A percentile compares a stretch with the other conserved stretches of the same genome.
Evolutionary conservation across 2,329 filamentous ascomycete species (phyloP).

Genomic region (Aureobasidium sp.): DNA sequence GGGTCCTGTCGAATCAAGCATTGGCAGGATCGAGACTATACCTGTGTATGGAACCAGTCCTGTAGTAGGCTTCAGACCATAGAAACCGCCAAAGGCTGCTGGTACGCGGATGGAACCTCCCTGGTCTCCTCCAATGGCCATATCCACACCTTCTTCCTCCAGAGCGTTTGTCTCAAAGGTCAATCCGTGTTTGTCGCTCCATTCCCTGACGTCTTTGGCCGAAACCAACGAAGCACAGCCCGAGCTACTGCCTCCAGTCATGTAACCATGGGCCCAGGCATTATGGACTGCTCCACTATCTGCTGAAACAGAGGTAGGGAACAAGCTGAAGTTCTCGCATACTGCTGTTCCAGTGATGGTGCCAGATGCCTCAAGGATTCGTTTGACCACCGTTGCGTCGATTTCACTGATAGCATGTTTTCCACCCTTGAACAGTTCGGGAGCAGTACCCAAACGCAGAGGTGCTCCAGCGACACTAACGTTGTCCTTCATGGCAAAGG

Average conservation of each 20-base stretch:
- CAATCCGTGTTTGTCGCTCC: conserved; percentile 15
- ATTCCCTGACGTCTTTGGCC: conserved; percentile 21
- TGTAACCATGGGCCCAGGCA: conserved; percentile 27
- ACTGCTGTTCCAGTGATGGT: conserved; percentile 37
- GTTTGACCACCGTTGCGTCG: conserved; percentile 38
- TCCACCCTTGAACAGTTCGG: conserved; percentile 30
- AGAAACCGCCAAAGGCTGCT: conserved; percentile 19
- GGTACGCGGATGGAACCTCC: conserved; percentile 21
- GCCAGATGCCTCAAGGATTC: conserved; percentile 36
- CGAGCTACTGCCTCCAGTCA: conserved; percentile 28
- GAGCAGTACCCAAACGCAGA: conserved; percentile 34
- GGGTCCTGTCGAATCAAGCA: conserved; percentile 39
- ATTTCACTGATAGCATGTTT: conserved; percentile 28
- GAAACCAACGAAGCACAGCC: conserved; percentile 28
- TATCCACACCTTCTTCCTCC: conserved; percentile 23
- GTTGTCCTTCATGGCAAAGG: conserved; percentile 41
- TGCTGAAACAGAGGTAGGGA: conserved; percentile 34
- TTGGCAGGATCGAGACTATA: conserved; percentile 31
- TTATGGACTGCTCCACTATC: conserved; percentile 39
- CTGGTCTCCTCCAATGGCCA: conserved; percentile 29
- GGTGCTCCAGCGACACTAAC: conserved; percentile 38
- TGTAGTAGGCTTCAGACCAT: conserved; percentile 33
- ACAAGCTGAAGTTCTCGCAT: conserved; percentile 41
- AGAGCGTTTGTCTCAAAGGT: conserved; percentile 7
- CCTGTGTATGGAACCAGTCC: conserved; percentile 40